A percentile compares a stretch with the other conserved stretches of the same genome.
Conservation (phyloP, 257 asterid genomes). For the Mentha longifolia region DNA sequence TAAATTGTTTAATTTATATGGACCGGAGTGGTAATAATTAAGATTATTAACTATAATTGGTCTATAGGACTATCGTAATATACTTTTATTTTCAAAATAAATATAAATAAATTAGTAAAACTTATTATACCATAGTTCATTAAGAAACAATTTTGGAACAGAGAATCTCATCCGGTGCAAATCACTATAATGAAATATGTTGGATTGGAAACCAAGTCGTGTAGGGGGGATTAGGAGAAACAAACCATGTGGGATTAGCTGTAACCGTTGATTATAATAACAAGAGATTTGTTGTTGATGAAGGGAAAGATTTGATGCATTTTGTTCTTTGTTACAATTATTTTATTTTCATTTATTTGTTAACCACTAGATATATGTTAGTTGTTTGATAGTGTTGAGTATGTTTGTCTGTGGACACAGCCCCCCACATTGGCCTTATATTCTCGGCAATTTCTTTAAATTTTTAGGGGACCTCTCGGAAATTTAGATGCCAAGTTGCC, state of each 20-base stretch:
- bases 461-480: neutral
- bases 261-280: slow-evolving; percentile 40
- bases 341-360: neutral
- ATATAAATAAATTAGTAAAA: no score
- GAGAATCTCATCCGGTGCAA: no score
- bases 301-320: slow-evolving; percentile 41
- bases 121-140: no score
- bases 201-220: no score
- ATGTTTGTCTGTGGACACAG: slow-evolving; percentile 43
- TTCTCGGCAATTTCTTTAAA: neutral
- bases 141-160: no score
- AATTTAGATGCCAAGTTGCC: neutral
- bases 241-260: slow-evolving; percentile 73
- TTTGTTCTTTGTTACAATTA: slow-evolving; percentile 35
- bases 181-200: neutral
- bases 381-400: slow-evolving; percentile 17
- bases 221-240: slow-evolving; percentile 38
- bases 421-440: slow-evolving; percentile 36
- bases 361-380: slow-evolving; percentile 20
- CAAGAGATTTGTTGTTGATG: slow-evolving; percentile 23
- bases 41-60: no score
- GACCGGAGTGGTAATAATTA: no score
- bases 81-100: no score
- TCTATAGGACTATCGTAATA: no score
- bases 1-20: no score